Evolutionary conservation across 116 monocot species (phyloP).

Genomic region (Phalaenopsis hybrid): DNA sequence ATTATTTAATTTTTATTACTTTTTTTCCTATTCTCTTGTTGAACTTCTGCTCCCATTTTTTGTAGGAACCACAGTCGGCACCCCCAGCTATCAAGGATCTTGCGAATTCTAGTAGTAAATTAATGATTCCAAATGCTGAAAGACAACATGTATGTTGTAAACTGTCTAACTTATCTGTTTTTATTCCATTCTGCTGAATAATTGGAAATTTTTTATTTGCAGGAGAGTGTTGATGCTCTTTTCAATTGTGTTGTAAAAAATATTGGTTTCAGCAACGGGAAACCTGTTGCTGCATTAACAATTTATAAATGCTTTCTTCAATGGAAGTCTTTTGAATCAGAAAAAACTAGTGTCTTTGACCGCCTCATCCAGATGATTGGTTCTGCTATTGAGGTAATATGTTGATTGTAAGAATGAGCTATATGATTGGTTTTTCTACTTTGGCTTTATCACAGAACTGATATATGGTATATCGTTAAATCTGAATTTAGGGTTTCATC

Average conservation of each 20-base stretch:
- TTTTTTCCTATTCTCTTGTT: conserved; percentile 5
- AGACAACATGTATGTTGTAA: conserved; percentile 73
- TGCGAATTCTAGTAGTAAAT: conserved; percentile 51
- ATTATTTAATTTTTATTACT: neutral
- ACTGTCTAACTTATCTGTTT: neutral
- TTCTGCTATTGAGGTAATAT: conserved; percentile 79
- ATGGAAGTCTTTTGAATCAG: conserved; percentile 98
- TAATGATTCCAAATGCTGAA: conserved; percentile 60
- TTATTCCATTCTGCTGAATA: conserved; percentile 5
- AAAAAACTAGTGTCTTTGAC: conserved; percentile 93
- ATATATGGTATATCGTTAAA: neutral
- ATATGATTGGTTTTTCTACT: neutral
- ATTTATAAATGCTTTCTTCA: conserved; percentile 88
- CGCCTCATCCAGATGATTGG: conserved; percentile 89
- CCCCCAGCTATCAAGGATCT: conserved; percentile 64
- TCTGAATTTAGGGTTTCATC: neutral
- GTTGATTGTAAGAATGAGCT: neutral
- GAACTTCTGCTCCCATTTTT: neutral
- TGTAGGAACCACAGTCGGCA: conserved; percentile 80
- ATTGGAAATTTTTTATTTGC: conserved; percentile 18
- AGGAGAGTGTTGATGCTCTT: conserved; percentile 87
- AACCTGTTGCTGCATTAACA: conserved; percentile 86
- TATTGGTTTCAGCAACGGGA: conserved; percentile 74
- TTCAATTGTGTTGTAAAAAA: conserved; percentile 67
- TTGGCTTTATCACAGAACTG: neutral